Percentiles rank a stretch among this genome's conserved stretches.
These are phyloP conservation scores for Drosera capensis DNA, from an alignment of 148 eudicot genomes.

Conservation along the genomic window DNA sequence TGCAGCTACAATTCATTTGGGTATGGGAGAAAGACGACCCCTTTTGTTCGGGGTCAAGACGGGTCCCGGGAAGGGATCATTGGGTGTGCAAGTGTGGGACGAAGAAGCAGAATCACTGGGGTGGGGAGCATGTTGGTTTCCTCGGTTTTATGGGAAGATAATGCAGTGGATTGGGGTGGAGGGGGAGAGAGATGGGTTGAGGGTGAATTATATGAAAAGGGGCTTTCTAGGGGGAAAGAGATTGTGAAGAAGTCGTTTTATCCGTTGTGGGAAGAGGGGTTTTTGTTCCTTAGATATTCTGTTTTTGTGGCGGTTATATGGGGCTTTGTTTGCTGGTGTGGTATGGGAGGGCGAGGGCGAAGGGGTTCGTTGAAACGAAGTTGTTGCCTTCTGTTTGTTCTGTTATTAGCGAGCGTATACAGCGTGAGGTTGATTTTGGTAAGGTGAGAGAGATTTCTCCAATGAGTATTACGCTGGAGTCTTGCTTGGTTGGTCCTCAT, in stretches of 20 bases:
- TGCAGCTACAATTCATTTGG: too few species aligned
- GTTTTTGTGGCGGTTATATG: conserved; percentile 67
- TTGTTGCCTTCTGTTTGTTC: conserved; percentile 82
- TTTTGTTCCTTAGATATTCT: conserved; percentile 67
- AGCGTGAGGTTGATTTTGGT: conserved; percentile 82
- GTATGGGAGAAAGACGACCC: too few species aligned
- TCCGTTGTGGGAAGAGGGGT: conserved; percentile 84
- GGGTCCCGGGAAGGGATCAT: too few species aligned
- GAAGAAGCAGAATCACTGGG: too few species aligned
- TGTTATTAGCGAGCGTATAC: conserved; percentile 54
- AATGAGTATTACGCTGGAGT: conserved; percentile 85
- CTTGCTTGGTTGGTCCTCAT: conserved; percentile 87
- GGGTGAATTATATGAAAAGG: too few species aligned
- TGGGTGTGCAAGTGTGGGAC: too few species aligned
- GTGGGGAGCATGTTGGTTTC: too few species aligned
- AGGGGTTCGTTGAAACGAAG: conserved; percentile 56
- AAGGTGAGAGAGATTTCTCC: conserved; percentile 76
- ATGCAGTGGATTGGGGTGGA: too few species aligned
- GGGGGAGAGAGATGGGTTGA: too few species aligned
- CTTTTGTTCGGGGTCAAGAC: too few species aligned
- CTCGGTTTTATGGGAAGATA: too few species aligned
- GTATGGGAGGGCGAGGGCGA: conserved; percentile 79
- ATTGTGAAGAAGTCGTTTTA: conserved; percentile 13
- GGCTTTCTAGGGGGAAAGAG: neutral
- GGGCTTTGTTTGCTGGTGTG: conserved; percentile 75